Evolutionary conservation across 768 basidiomycete genomes (phyloP).

Genomic region (Calocybe cyanea): DNA sequence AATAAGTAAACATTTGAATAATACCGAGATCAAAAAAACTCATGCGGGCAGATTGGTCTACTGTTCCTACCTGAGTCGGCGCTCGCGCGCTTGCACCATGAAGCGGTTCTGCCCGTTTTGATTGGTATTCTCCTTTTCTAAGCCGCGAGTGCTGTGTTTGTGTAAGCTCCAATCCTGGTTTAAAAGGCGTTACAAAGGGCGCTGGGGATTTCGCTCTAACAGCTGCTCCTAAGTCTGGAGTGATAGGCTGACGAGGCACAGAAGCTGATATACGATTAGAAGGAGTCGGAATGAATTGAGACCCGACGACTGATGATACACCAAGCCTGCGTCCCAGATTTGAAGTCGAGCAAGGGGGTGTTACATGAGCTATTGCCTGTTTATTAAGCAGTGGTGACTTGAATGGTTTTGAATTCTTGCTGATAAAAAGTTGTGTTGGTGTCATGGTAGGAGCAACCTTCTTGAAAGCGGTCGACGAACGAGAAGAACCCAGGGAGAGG

Average conservation of each 20-base stretch:
- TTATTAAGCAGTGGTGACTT: constrained; percentile 39
- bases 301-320: constrained; percentile 20
- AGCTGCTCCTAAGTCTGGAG: neutral
- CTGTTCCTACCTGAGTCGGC: constrained; percentile 2
- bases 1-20: constrained; percentile 15
- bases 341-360: constrained; percentile 22
- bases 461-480: constrained; percentile 14
- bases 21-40: constrained; percentile 46
- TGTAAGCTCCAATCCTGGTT: constrained; percentile 44
- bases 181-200: constrained; percentile 64
- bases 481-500: constrained; percentile 28
- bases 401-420: constrained; percentile 35
- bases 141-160: constrained; percentile 33
- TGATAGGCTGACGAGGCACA: constrained; percentile 12
- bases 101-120: constrained; percentile 7
- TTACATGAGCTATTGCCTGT: constrained; percentile 7
- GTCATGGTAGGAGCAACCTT: constrained; percentile 9
- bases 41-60: neutral
- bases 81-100: constrained; percentile 13
- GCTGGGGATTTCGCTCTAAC: constrained; percentile 26
- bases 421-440: constrained; percentile 8
- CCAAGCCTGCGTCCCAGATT: constrained; percentile 21
- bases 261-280: constrained; percentile 16
- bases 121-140: constrained; percentile 15
- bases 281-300: constrained; percentile 29